Evolutionary conservation across 208 protist genomes (phyloP).

Genomic region (Tritrichomonas musculus): DNA sequence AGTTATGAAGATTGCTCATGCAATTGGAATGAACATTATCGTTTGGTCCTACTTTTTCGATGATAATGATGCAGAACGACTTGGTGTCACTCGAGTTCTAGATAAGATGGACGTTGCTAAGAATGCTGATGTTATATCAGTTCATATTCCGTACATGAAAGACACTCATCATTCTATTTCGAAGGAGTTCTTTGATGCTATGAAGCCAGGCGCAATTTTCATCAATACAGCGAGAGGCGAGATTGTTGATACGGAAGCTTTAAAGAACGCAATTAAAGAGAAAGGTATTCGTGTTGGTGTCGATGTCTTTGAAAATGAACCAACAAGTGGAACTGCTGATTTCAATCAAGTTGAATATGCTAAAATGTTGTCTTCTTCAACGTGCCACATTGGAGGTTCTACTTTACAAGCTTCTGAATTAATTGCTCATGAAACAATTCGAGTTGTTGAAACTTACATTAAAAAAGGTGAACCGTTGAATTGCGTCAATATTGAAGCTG

Average conservation of each 20-base stretch:
- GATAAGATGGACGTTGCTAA: neutral
- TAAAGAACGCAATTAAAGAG: neutral
- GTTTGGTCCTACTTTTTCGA: neutral
- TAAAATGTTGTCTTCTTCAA: neutral
- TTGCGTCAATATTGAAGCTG: neutral
- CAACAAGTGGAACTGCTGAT: neutral
- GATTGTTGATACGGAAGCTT: neutral
- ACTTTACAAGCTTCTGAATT: neutral
- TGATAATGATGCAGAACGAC: neutral
- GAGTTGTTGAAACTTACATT: neutral
- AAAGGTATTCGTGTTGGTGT: neutral
- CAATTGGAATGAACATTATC: neutral
- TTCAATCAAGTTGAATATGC: neutral
- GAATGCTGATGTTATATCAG: neutral
- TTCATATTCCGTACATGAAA: neutral
- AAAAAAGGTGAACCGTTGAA: neutral
- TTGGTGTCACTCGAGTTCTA: neutral
- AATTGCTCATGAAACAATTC: neutral
- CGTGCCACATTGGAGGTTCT: neutral
- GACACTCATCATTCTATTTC: neutral
- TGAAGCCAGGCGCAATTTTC: neutral
- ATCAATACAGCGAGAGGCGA: neutral
- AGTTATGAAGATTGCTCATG: neutral
- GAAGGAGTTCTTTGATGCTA: neutral
- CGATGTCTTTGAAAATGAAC: neutral